Evolutionary conservation across 768 basidiomycete species (phyloP).

Genomic region (Pilatotrama ljubarskyi): DNA sequence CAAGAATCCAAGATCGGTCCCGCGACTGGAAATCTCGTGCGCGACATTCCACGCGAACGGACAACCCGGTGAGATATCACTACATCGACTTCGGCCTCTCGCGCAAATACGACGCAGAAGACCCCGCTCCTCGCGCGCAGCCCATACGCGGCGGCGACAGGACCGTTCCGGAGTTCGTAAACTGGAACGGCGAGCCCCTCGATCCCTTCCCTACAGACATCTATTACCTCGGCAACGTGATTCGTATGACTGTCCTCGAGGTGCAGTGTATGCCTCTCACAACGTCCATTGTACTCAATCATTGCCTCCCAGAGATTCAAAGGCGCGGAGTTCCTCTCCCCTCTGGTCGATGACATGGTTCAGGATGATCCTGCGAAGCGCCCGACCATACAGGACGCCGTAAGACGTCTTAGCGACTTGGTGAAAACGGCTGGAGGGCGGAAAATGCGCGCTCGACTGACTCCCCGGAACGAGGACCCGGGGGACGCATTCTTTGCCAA

Average conservation of each 20-base stretch:
- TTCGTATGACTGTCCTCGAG: conserved; percentile 9
- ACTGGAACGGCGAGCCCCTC: neutral
- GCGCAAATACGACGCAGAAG: conserved; percentile 29
- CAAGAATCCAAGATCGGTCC: neutral
- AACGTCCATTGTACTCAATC: neutral
- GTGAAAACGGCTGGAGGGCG: neutral
- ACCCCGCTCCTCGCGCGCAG: conserved; percentile 27
- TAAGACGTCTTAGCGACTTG: conserved; percentile 14
- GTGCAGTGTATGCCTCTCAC: neutral
- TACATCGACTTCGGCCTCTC: conserved; percentile 28
- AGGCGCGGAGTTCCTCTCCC: conserved; percentile 26
- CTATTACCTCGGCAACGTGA: conserved; percentile 22
- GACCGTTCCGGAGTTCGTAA: conserved; percentile 25
- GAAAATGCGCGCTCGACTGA: neutral
- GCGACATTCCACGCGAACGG: conserved; percentile 22
- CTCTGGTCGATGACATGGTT: conserved; percentile 28
- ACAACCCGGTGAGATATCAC: conserved; percentile 27
- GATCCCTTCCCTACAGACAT: conserved; percentile 29
- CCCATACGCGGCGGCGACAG: conserved; percentile 19
- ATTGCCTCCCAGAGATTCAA: conserved; percentile 6
- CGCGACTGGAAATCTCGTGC: neutral
- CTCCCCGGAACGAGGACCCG: neutral
- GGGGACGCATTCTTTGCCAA: neutral
- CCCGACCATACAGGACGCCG: conserved; percentile 24
- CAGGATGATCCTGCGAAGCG: conserved; percentile 25